These are phyloP conservation scores for Aspergillus campestris DNA, from an alignment of 495 filamentous ascomycete species.

Conservation along the genomic window DNA sequence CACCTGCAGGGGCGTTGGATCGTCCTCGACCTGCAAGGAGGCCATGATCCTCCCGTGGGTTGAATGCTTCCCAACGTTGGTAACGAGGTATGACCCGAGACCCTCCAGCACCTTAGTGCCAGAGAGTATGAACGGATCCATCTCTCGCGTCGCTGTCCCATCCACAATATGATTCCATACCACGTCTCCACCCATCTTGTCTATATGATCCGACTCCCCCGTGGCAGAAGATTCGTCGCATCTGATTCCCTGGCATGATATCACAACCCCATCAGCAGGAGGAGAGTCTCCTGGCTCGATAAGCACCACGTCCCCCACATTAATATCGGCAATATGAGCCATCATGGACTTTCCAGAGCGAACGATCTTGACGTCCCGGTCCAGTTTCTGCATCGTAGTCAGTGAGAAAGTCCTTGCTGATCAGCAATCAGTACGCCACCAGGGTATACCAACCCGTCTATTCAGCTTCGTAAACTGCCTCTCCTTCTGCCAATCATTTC, in stretches of 20 bases:
- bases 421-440: not conserved
- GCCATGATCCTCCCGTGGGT: slow-evolving; percentile 46
- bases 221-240: slow-evolving; percentile 54
- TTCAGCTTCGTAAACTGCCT: slow-evolving; percentile 63
- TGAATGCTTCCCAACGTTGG: slow-evolving; percentile 35
- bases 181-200: slow-evolving; percentile 40
- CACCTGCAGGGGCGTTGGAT: slow-evolving; percentile 43
- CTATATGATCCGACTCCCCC: slow-evolving; percentile 49
- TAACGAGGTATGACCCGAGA: slow-evolving; percentile 47
- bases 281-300: slow-evolving; percentile 59
- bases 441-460: slow-evolving; percentile 31
- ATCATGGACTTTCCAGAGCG: slow-evolving; percentile 58
- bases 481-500: slow-evolving; percentile 64
- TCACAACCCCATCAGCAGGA: slow-evolving; percentile 41
- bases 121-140: slow-evolving; percentile 48
- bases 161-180: slow-evolving; percentile 40
- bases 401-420: not conserved
- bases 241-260: slow-evolving; percentile 46
- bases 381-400: slow-evolving; percentile 42
- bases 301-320: slow-evolving; percentile 56
- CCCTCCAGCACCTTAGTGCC: slow-evolving; percentile 50
- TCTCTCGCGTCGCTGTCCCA: slow-evolving; percentile 36
- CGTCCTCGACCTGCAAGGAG: slow-evolving; percentile 37
- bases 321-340: slow-evolving; percentile 52
- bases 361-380: slow-evolving; percentile 58